These are phyloP conservation scores for Mytilinidion resinicola DNA, from an alignment of 495 filamentous ascomycete genomes.

Conservation along the genomic window DNA sequence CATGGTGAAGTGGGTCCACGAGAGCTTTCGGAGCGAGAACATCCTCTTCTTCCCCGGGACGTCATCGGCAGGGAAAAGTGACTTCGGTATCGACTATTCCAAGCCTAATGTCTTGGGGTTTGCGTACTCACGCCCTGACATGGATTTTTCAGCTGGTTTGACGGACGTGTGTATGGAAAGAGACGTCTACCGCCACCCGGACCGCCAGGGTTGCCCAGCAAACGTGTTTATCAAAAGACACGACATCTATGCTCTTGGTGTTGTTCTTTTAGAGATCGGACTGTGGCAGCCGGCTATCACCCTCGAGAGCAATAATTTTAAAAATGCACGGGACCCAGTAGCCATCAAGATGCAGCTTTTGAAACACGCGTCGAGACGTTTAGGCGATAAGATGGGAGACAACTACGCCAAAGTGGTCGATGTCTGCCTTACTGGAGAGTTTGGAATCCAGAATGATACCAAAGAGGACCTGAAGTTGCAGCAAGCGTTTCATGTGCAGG, in stretches of 20 bases:
- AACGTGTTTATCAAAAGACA: slow-evolving; percentile 1
- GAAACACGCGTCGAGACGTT: slow-evolving; percentile 28
- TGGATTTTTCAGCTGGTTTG: slow-evolving; percentile 23
- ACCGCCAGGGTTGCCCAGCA: not conserved
- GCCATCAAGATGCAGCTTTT: slow-evolving; percentile 29
- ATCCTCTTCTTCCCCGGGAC: slow-evolving; percentile 32
- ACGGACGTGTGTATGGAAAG: slow-evolving; percentile 18
- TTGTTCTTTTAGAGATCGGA: slow-evolving; percentile 14
- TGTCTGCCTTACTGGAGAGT: slow-evolving; percentile 30
- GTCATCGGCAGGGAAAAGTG: not conserved
- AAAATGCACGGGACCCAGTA: slow-evolving; percentile 26
- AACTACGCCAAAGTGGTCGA: slow-evolving; percentile 31
- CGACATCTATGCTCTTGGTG: slow-evolving; percentile 16
- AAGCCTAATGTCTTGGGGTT: slow-evolving; percentile 35
- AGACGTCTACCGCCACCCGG: slow-evolving; percentile 13
- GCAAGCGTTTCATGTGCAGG: slow-evolving; percentile 31
- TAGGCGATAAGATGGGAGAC: slow-evolving; percentile 30
- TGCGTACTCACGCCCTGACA: slow-evolving; percentile 30
- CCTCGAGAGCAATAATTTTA: slow-evolving; percentile 30
- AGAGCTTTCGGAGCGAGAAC: slow-evolving; percentile 34
- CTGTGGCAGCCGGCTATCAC: slow-evolving; percentile 21
- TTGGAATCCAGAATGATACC: slow-evolving; percentile 29
- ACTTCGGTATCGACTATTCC: slow-evolving; percentile 9
- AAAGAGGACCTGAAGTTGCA: slow-evolving; percentile 36
- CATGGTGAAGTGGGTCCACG: no score